phyloP scores from a whole-genome alignment of 331 rosid species.

The Dryas integrifolia region DNA sequence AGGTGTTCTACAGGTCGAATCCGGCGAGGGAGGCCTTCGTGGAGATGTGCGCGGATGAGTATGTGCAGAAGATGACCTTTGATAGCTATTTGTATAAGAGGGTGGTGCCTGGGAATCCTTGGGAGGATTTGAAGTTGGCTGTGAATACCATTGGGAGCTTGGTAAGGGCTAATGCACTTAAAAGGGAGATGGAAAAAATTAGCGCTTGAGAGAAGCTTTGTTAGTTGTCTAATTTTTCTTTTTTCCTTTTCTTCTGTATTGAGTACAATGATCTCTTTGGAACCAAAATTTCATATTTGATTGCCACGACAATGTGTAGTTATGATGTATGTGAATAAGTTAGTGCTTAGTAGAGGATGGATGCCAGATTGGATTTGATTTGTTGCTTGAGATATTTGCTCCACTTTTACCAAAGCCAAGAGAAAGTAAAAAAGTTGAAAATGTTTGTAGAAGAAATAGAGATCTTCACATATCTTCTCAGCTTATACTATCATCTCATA shows the following conservation, averaged over 20 bases:
- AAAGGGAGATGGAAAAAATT: constrained; percentile 80
- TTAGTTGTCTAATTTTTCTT: neutral
- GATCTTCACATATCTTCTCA: no score
- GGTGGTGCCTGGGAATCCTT: constrained; percentile 83
- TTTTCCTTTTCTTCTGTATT: neutral
- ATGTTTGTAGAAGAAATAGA: no score
- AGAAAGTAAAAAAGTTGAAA: no score
- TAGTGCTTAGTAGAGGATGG: neutral
- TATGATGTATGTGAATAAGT: neutral
- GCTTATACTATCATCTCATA: no score
- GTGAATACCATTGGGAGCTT: constrained; percentile 89
- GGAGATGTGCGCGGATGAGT: constrained; percentile 90
- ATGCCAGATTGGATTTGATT: neutral
- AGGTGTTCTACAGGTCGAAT: constrained; percentile 87
- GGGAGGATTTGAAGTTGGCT: constrained; percentile 83
- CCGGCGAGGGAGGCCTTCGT: constrained; percentile 95
- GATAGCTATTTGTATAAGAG: constrained; percentile 85
- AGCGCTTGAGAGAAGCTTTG: constrained; percentile 39
- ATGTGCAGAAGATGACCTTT: constrained; percentile 96
- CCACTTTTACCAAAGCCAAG: no score
- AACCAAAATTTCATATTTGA: constrained; percentile 11
- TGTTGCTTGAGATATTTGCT: neutral
- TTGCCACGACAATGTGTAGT: neutral
- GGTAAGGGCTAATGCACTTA: constrained; percentile 82
- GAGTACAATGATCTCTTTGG: constrained; percentile 12